Evolutionary conservation across 1,284 basidiomycete genomes (phyloP), one percentile per base, ranked within the genome.

Genomic region (Ceratobasidium sp.): DNA sequence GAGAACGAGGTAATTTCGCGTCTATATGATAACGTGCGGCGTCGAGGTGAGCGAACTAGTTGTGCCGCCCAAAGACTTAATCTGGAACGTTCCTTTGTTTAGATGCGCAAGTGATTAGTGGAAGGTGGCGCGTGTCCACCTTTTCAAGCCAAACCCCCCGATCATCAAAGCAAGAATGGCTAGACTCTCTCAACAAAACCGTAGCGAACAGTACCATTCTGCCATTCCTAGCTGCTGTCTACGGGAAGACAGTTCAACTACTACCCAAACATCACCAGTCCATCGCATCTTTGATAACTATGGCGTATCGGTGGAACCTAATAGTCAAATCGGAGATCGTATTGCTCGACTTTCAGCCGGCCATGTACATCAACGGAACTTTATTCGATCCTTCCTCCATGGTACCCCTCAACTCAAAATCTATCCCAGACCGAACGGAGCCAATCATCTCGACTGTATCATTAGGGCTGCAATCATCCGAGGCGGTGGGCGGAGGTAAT

Each of bases 61-160:
- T 48, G 29, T 31, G 14, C 2, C 1, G 1, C 4, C 33, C n/a
- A 33, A 29, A 33, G 9, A 14, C 19, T 17, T 36, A 36, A 33
- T 33, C 17, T 2, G 8, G 29, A 44, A 9, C 19, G 22, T 44
- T 2, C 15, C 24, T 60, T 24, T 24, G 2, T 27, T 19, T 47
- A 69, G 66, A 69, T 24, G 50, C 66, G 15, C 66, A 69, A 53
- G 66, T 69, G 22, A 69, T 69, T 11, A 69, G 66, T 57, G 66
- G 66, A 17, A 44, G 66, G 22, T 69, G 66, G 66, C 66, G 66
- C 29, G 53, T 69, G 24, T 69, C 66, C 22, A 57, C 66, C 17
- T 69, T 69, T 44, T 41, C 36, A 41, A 5, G 36, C 36, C 36
- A 41, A 41, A 27, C 1, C 31, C 19, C 41, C 8, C 53, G 47